These are phyloP conservation scores for Beverwykella pulmonaria DNA, from an alignment of 495 filamentous ascomycete species.

Conservation along the genomic window DNA sequence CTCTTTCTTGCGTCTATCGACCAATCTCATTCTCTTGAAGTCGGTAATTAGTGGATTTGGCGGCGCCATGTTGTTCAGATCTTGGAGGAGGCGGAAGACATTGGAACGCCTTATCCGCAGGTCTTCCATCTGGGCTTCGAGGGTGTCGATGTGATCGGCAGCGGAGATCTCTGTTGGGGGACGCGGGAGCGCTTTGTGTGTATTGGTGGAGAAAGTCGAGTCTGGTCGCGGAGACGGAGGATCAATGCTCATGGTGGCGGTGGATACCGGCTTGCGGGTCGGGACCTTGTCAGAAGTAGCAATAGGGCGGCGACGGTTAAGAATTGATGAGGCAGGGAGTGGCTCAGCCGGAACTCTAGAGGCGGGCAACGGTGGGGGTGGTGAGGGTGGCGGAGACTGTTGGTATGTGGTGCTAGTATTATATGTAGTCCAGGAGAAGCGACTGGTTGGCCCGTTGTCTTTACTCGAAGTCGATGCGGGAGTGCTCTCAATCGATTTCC, in stretches of 20 bases:
- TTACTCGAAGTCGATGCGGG: conserved; percentile 19
- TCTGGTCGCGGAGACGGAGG: conserved; percentile 42
- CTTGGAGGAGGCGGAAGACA: conserved; percentile 55
- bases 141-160: conserved; percentile 63
- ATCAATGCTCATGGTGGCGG: conserved; percentile 13
- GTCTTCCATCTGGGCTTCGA: conserved; percentile 68
- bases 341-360: conserved; percentile 26
- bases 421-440: conserved; percentile 75
- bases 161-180: conserved; percentile 61
- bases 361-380: conserved; percentile 45
- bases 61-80: conserved; percentile 47
- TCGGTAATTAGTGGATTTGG: conserved; percentile 62
- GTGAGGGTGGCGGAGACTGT: conserved; percentile 52
- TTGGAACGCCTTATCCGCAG: conserved; percentile 69
- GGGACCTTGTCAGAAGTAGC: conserved; percentile 19
- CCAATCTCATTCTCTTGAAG: conserved; percentile 60
- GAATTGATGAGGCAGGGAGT: conserved; percentile 18
- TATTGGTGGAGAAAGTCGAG: conserved; percentile 47
- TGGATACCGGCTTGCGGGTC: conserved; percentile 30
- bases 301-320: conserved; percentile 36
- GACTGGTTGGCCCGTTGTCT: conserved; percentile 59
- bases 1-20: conserved; percentile 71
- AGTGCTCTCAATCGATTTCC: conserved; percentile 32
- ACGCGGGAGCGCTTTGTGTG: conserved; percentile 60
- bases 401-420: conserved; percentile 57